phyloP scores from a whole-genome alignment of 345 rosid genomes.

The Litchi chinensis region DNA sequence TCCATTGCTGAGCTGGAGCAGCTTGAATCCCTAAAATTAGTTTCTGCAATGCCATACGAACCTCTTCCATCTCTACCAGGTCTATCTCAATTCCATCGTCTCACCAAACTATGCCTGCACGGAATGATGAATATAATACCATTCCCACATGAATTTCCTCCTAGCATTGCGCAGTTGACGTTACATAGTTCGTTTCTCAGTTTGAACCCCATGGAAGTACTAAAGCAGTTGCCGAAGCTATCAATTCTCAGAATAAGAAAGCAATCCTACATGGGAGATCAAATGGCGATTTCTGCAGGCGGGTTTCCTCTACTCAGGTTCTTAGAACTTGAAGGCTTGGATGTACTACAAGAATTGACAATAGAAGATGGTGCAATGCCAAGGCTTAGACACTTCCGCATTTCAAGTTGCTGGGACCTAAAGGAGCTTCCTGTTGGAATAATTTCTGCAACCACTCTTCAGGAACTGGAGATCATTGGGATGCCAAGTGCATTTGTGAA shows the following conservation, averaged over 20 bases:
- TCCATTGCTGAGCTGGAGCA: conserved; percentile 23
- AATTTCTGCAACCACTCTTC: conserved; percentile 4
- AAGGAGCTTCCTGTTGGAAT: conserved; percentile 23
- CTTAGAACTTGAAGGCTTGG: conserved; percentile 14
- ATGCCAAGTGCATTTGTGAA: conserved; percentile 20
- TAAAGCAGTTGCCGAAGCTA: background rate
- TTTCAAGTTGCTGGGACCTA: conserved; percentile 15
- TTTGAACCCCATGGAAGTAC: background rate
- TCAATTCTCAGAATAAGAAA: background rate
- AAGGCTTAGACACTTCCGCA: conserved; percentile 22
- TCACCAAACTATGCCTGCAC: conserved; percentile 24
- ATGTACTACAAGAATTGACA: conserved; percentile 19
- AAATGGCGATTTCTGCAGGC: conserved; percentile 1
- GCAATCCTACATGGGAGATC: background rate
- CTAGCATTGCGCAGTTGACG: conserved; percentile 8
- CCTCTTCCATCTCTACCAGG: conserved; percentile 14
- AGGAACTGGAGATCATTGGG: conserved; percentile 16
- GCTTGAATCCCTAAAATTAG: conserved; percentile 25
- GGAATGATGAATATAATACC: background rate
- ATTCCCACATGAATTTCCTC: background rate
- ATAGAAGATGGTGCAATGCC: conserved; percentile 14
- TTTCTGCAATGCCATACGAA: background rate
- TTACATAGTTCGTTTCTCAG: conserved; percentile 1
- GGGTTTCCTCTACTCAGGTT: conserved; percentile 17
- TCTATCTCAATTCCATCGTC: background rate